Evolutionary conservation across 257 asterid species (phyloP), one percentile per base, ranked within the genome.

Genomic region (Petunia secreta): DNA sequence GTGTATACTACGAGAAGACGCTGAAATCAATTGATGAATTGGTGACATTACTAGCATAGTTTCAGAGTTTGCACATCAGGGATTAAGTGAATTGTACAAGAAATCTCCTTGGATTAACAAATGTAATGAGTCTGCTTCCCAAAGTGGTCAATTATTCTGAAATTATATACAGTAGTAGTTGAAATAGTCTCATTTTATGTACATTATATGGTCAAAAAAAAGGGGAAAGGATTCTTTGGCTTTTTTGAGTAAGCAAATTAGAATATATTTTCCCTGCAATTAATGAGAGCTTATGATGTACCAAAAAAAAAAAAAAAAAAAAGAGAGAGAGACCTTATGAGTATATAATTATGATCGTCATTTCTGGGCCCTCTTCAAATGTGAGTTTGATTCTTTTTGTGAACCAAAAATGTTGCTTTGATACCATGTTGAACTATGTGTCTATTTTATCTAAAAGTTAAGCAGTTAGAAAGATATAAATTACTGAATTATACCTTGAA

Each of bases 1-100:
- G 90, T 66, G 16, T 93, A 46, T 93, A 75, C 90, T 93, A 93
- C 78, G 96, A 93, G 92, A 93, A 93, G 95, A 89, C 96, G 0
- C 80, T 93, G 85, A 90, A 92, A 84, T 89, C 98, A 0, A 88
- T 92, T 2, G 97, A 93, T 81, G 89, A 89, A 63, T 92, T 93
- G 63, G 97, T 93, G 43, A 92, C 86, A 54, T 80, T 91, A 5
- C 86, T 93, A 79, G 91, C 90, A 41, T 92, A 85, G 46, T 52
- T 3, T 62, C 58, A 57, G 43, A 50, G 37, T 77, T 75, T 69
- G 37, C 66, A 44, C 3, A 44, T 65, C 46, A 14, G 9, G 40
- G 41, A 25, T n/a, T 25, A 9, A 69, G 74, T 39, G 52, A 65
- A 40, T 39, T 25, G 34, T 13, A 0, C 50, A 25, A 40, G 25